These are phyloP conservation scores for Garcia nutans DNA, from an alignment of 345 rosid genomes.

Conservation along the genomic window DNA sequence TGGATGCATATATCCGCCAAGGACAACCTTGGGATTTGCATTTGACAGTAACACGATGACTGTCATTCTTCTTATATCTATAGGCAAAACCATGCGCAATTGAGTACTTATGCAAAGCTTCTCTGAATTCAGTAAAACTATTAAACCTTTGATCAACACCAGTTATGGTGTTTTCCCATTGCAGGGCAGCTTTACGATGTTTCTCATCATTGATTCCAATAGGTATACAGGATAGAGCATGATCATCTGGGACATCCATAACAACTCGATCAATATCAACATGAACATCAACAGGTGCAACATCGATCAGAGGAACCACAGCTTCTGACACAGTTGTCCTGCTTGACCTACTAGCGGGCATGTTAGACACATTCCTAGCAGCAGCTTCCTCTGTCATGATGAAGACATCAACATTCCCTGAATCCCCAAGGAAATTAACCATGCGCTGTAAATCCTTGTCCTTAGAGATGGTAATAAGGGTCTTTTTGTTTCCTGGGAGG, in stretches of 20 bases:
- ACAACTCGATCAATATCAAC: constrained; percentile 29
- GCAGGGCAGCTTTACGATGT: constrained; percentile 59
- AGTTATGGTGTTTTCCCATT: constrained; percentile 86
- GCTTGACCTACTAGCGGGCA: constrained; percentile 85
- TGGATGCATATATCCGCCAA: constrained; percentile 88
- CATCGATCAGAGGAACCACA: constrained; percentile 41
- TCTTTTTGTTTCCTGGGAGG: constrained; percentile 86
- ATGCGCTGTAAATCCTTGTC: constrained; percentile 86
- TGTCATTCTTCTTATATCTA: constrained; percentile 87
- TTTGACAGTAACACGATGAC: constrained; percentile 84
- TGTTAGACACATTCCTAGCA: constrained; percentile 47
- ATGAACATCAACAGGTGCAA: constrained; percentile 34
- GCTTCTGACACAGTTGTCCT: constrained; percentile 63
- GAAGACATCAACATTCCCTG: constrained; percentile 64
- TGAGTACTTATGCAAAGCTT: constrained; percentile 85
- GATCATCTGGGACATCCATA: constrained; percentile 38
- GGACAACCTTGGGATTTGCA: constrained; percentile 91
- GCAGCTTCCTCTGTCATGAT: constrained; percentile 55
- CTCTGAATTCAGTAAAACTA: constrained; percentile 78
- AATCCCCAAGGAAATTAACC: constrained; percentile 70
- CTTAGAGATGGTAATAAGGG: constrained; percentile 81
- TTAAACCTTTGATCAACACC: constrained; percentile 88
- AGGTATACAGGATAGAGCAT: constrained; percentile 43
- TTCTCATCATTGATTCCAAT: constrained; percentile 40
- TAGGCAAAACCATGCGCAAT: constrained; percentile 87